Base-by-base conservation (phyloP, 1,139 yeast genomes). In the Suhomyces guaymorum region DNA sequence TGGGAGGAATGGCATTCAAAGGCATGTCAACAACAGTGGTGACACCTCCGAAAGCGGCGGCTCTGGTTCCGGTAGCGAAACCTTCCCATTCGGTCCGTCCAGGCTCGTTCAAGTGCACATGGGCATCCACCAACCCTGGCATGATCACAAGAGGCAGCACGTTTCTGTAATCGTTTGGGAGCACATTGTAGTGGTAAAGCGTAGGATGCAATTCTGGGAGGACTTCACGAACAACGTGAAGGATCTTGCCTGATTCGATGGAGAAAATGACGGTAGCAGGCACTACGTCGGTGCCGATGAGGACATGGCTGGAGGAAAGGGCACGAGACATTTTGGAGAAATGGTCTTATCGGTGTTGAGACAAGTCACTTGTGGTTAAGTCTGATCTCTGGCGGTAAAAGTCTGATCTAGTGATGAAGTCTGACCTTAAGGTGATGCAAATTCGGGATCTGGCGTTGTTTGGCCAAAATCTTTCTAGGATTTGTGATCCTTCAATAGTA, bases 21-120 rank as follows among this genome's bases (percentile, higher is more conserved):
- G 97, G 97, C 97, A 90, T 90, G 57, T 90, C 97, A 18, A 90
- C 77, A 10, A 90, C 95, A 0, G 97, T 88, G 14, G 97, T 90
- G 31, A 90, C 97, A 41, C 97, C 97, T 17, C 97, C 97, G 5
- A 90, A 72, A 2, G 95, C 94, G 1, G 96, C 96, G 2, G 96
- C 84, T 54, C 81, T 81, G 1, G 97, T 89, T 0, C 97, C 97
- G 0, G 95, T 82, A 30, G 80, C 95, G 57, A 89, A 89, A 1
- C 96, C 97, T 62, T 89, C 97, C 96, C 96, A 89, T 43, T 86
- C 95, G 0, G 96, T 88, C 48, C 96, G 67, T 4, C 96, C 96
- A 0, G 97, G 97, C 60, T 89, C 97, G 58, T 89, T 89, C 50
- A 89, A 67, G 55, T 89, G 97, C 20, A 89, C 97, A 57, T 90